Evolutionary conservation across 371 early-diverging fungal species (phyloP), one percentile per base, ranked within the genome.

Genomic region (Rhizopus stolonifer): DNA sequence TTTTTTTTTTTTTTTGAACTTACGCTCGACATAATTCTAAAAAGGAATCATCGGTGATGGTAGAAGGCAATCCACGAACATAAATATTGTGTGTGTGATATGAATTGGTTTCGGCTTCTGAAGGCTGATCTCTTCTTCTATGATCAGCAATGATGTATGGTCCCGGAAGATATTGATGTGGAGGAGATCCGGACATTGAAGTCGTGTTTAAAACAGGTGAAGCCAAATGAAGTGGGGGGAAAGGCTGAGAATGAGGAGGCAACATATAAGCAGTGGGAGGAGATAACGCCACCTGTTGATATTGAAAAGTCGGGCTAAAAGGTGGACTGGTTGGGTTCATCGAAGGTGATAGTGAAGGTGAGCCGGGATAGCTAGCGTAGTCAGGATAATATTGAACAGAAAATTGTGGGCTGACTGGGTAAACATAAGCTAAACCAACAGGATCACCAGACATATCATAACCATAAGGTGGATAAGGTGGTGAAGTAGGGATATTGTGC

Each of bases 1-100:
- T 43, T 29, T 29, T 38, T 53, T 32, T 17, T 38, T 40, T 4
- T 0, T 9, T 14, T 29, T 4, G 10, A 29, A 13, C 9, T 57
- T 65, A 77, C 74, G 59, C 64, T 58, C 49, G 56, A 51, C 90
- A 89, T 76, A 93, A 73, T 11, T 78, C 77, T 58, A 72, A 73
- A 56, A 95, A 79, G 11, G 71, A 59, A 25, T 86, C 87, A 65
- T 94, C 93, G 0, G 90, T 87, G 10, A 82, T 87, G 0, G 79
- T 76, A 17, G 83, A 66, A 14, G 84, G 69, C n/a, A 95, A 70
- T 36, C 90, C 90, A 60, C 91, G 81, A 47, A 95, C 88, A 56
- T 95, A 94, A 44, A 94, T 82, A 62, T 95, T 95, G 47, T 67
- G 73, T 3, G 69, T 56, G 46, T 77, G 77, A 44, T 56, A 70